Evolutionary conservation across 2,329 filamentous ascomycete genomes (phyloP).

Genomic region (Fusarium sororula): DNA sequence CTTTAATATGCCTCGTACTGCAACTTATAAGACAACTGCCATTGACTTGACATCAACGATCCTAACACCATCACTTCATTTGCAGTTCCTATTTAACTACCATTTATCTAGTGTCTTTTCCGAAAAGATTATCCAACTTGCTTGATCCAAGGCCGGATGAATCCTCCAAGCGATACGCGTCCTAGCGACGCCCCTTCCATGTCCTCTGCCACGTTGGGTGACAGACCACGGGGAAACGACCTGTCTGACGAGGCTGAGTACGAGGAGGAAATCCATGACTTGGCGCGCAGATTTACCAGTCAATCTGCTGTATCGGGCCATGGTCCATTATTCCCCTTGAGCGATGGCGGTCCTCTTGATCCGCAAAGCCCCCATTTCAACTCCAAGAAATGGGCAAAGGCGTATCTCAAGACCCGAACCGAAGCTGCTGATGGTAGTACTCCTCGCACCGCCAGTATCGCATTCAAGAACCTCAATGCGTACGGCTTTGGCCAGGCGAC

Average conservation of each 20-base stretch:
- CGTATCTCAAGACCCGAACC: slow-evolving; percentile 41
- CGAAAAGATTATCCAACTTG: rapidly evolving
- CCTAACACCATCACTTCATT: background rate
- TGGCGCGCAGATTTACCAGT: slow-evolving; percentile 23
- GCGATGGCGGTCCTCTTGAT: slow-evolving; percentile 43
- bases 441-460: slow-evolving; percentile 68
- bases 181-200: background rate
- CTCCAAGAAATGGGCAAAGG: slow-evolving; percentile 54
- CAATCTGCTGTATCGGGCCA: slow-evolving; percentile 13
- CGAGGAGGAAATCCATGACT: slow-evolving; percentile 5
- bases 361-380: slow-evolving; percentile 53
- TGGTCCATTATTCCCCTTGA: slow-evolving; percentile 31
- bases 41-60: background rate
- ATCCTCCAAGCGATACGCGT: background rate
- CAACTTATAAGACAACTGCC: background rate
- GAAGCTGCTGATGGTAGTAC: slow-evolving; percentile 54
- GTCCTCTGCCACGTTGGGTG: background rate
- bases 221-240: background rate
- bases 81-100: too few relatives aligned
- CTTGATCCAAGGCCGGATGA: background rate
- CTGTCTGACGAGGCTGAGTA: background rate
- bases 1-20: background rate
- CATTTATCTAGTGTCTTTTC: rapidly evolving
- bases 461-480: slow-evolving; percentile 70
- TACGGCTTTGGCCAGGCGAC: slow-evolving; percentile 71